These are phyloP conservation scores for Saccharomyces hybrid DNA, from an alignment of 1,139 yeast genomes.

Conservation along the genomic window DNA sequence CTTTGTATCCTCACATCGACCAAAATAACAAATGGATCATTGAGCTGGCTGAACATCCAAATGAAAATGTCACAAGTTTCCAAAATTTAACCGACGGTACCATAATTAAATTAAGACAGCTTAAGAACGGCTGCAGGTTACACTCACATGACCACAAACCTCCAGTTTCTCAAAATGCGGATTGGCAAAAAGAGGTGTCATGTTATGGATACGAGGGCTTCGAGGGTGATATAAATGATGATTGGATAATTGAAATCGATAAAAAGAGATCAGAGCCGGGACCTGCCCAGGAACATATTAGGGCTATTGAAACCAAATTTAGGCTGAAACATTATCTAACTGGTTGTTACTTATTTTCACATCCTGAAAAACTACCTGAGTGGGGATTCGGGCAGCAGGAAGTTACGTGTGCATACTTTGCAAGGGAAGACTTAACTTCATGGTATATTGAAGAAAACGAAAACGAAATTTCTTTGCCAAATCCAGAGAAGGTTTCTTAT, in stretches of 20 bases:
- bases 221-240: slow-evolving; percentile 92
- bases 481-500: slow-evolving; percentile 55
- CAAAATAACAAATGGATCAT: slow-evolving; percentile 77
- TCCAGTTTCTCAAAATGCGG: slow-evolving; percentile 75
- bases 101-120: slow-evolving; percentile 71
- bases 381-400: slow-evolving; percentile 98
- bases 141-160: slow-evolving; percentile 96
- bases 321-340: slow-evolving; percentile 84
- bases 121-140: slow-evolving; percentile 64
- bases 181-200: slow-evolving; percentile 94
- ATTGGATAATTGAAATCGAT: slow-evolving; percentile 84
- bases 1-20: slow-evolving; percentile 87
- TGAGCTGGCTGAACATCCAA: slow-evolving; percentile 34
- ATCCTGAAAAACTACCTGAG: slow-evolving; percentile 76
- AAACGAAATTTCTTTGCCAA: slow-evolving; percentile 40
- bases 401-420: slow-evolving; percentile 85
- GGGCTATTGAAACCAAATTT: slow-evolving; percentile 78
- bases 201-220: slow-evolving; percentile 90
- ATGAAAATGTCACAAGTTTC: slow-evolving; percentile 42
- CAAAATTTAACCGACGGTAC: slow-evolving; percentile 68
- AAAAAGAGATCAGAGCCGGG: slow-evolving; percentile 49
- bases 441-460: slow-evolving; percentile 86
- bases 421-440: slow-evolving; percentile 61
- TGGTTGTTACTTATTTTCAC: slow-evolving; percentile 85
- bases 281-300: slow-evolving; percentile 53